phyloP scores from a whole-genome alignment of 2,329 filamentous ascomycete species.

The Cladosporium sp. region DNA sequence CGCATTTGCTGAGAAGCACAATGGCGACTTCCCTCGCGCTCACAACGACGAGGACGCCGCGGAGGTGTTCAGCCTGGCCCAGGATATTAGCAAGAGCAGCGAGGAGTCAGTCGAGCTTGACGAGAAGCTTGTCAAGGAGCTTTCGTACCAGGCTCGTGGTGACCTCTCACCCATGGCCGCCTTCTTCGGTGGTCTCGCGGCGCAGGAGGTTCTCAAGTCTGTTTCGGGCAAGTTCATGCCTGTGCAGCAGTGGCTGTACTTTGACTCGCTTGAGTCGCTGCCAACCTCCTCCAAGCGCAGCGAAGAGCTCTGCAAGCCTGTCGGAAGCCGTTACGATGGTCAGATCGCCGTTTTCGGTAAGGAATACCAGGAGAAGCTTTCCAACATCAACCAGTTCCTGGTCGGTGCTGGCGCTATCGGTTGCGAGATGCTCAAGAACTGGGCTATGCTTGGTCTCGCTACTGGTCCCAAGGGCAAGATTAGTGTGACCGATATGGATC shows the following conservation, averaged over 20 bases:
- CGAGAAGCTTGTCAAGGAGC: slow-evolving; percentile 87
- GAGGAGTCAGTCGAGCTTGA: slow-evolving; percentile 80
- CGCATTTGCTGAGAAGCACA: slow-evolving; percentile 72
- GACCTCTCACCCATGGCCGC: slow-evolving; percentile 91
- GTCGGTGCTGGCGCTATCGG: slow-evolving; percentile 97
- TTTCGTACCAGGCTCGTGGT: slow-evolving; percentile 90
- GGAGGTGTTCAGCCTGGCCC: slow-evolving; percentile 73
- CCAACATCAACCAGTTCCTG: slow-evolving; percentile 87
- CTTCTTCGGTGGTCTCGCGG: slow-evolving; percentile 89
- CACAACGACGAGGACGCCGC: slow-evolving; percentile 82
- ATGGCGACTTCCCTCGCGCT: slow-evolving; percentile 72
- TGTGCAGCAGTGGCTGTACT: slow-evolving; percentile 95
- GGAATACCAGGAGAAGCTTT: slow-evolving; percentile 91
- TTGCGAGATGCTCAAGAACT: slow-evolving; percentile 99
- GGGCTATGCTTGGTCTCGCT: slow-evolving; percentile 96
- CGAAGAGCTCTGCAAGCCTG: slow-evolving; percentile 84
- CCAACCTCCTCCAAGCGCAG: slow-evolving; percentile 73
- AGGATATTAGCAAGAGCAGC: slow-evolving; percentile 64
- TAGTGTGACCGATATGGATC: slow-evolving; percentile 94
- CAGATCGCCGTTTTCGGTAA: slow-evolving; percentile 95
- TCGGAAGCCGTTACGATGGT: slow-evolving; percentile 86
- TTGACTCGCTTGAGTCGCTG: slow-evolving; percentile 95
- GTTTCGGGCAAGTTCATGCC: slow-evolving; percentile 97
- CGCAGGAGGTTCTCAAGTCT: slow-evolving; percentile 93
- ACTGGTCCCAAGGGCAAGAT: slow-evolving; percentile 87